Evolutionary conservation across 2,329 filamentous ascomycete species (phyloP).

Genomic region (Geosmithia putterillii): DNA sequence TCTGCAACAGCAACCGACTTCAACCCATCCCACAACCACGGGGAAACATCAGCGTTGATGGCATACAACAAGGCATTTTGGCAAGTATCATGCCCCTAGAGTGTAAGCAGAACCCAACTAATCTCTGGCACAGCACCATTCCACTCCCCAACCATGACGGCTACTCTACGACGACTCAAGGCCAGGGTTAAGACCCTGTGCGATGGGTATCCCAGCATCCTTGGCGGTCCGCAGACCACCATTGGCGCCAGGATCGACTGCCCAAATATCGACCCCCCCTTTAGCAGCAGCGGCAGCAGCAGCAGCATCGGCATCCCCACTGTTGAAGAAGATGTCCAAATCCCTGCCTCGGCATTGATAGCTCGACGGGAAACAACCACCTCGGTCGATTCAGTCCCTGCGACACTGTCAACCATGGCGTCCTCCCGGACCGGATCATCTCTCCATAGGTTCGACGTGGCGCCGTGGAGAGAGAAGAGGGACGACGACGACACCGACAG

Average conservation of each 20-base stretch:
- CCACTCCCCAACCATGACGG: background rate
- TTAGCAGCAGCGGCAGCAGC: background rate
- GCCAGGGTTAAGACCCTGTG: background rate
- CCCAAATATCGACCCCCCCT: background rate
- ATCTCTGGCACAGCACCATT: background rate
- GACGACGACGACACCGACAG: background rate
- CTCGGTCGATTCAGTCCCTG: too few relatives aligned
- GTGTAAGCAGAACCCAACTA: too few relatives aligned
- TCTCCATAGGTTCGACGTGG: too few relatives aligned
- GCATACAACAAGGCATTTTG: too few relatives aligned
- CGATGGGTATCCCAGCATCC: background rate
- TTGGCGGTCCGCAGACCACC: background rate
- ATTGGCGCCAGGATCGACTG: background rate
- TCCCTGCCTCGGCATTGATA: too few relatives aligned
- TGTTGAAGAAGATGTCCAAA: too few relatives aligned
- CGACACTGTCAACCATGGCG: background rate
- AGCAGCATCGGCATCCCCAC: background rate
- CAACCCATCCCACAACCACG: too few relatives aligned
- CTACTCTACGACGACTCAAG: background rate
- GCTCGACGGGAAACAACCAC: too few relatives aligned
- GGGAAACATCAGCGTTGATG: too few relatives aligned
- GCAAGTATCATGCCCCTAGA: too few relatives aligned
- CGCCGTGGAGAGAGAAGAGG: background rate
- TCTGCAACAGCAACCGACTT: too few relatives aligned
- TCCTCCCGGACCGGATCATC: background rate